Conservation (phyloP, 139 green algal species). For the Limnomonas spitsbergensis region DNA sequence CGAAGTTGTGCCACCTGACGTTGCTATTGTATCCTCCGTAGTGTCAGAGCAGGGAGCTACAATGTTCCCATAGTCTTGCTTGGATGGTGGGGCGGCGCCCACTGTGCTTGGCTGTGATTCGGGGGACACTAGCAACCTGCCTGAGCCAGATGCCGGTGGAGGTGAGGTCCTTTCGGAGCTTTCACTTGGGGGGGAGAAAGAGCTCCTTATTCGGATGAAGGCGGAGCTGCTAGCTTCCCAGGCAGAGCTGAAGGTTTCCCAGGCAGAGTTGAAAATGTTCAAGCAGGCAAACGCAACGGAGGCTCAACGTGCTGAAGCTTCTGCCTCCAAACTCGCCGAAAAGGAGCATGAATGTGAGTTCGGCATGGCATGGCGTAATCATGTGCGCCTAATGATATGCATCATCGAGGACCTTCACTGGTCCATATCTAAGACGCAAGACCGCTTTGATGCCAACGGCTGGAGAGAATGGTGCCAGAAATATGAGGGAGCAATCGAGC, state of each 20-base stretch:
- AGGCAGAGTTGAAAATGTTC: neutral
- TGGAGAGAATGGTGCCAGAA: neutral
- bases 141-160: too few species aligned
- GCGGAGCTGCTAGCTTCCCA: neutral
- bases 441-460: neutral
- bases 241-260: neutral
- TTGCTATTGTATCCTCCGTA: too few species aligned
- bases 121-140: too few species aligned
- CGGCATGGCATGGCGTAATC: neutral
- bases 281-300: neutral
- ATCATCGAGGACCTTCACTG: too few species aligned
- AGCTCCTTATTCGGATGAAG: too few species aligned
- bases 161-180: too few species aligned
- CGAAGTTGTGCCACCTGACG: too few species aligned
- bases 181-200: too few species aligned
- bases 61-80: too few species aligned
- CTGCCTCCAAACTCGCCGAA: neutral
- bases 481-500: neutral
- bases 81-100: too few species aligned
- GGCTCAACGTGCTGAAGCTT: neutral
- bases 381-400: neutral
- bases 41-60: too few species aligned
- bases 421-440: neutral
- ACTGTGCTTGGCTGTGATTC: too few species aligned
- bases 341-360: neutral